Base-by-base conservation (phyloP, 2,329 filamentous ascomycete genomes). In the Colletotrichum acutatum region DNA sequence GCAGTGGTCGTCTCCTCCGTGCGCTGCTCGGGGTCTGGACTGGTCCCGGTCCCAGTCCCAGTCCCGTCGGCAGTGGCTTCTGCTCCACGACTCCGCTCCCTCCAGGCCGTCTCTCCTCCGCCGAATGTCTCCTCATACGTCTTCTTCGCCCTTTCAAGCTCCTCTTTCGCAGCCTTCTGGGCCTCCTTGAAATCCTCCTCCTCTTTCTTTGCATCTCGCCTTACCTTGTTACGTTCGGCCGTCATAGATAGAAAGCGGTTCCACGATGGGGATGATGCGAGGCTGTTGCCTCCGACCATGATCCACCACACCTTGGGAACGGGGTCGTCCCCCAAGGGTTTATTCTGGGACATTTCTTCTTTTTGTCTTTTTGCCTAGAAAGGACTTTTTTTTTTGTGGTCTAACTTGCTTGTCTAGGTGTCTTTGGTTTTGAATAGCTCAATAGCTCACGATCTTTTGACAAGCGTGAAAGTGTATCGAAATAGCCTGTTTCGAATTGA, bases 271-370 rank as follows among this genome's bases (percentile, higher is more conserved):
- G 60, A 60, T 19, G 54, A 26, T 14, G 66, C 56, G 12, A 72
- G 59, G 6, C 52, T 65, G 30, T 70, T 70, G 3, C 70, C 70
- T 12, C 70, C 70, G 19, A 72, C 60, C 54, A 70, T 32, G 14
- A 70, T 5, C 70, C 70, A 72, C 26, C 69, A 60, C 14, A 37
- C 8, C 61, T 14, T 61, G 24, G 70, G 60, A 16, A 72, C 34
- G 26, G 19, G 54, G 11, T 70, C 22, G 22, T 56, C 32, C 24
- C 28, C 28, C 16, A n/a, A 11, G 30, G 19, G 16, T 12, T 12
- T 24, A 26, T 63, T 7, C 11, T 68, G 56, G n/a, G 69, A 11
- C 69, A 71, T 71, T 42, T 24, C 28, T n/a, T 11, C 11, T 26
- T 26, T 8, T 19, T 22, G 30, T 22, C 9, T 32, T 49, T 32